Conservation (phyloP, 2,329 filamentous ascomycete species). For the Colletotrichum euphorbiae region DNA sequence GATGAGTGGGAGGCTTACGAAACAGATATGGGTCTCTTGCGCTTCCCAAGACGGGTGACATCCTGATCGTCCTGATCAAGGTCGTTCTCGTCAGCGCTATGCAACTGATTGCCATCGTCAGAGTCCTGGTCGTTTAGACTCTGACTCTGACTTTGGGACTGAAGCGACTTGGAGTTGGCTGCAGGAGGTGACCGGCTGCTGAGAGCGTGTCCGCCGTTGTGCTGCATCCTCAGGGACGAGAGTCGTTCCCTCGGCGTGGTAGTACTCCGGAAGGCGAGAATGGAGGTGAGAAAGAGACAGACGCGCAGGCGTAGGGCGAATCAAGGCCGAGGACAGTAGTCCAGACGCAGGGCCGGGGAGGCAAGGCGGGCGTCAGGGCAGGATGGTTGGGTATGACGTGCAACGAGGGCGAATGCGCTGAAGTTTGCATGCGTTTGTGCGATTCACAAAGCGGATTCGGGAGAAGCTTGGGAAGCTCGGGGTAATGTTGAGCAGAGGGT, state of each 20-base stretch:
- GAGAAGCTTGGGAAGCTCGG: constrained; percentile 49
- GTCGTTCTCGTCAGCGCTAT: constrained; percentile 58
- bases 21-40: constrained; percentile 70
- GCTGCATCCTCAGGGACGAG: constrained; percentile 36
- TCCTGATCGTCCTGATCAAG: constrained; percentile 59
- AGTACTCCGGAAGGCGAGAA: constrained; percentile 3
- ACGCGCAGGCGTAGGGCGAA: background rate
- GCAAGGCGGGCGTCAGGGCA: constrained; percentile 3
- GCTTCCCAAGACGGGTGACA: constrained; percentile 61
- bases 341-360: background rate
- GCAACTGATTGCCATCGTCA: constrained; percentile 56
- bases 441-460: constrained; percentile 32
- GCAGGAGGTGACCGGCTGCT: constrained; percentile 38
- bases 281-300: background rate
- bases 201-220: constrained; percentile 41
- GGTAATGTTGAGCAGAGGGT: constrained; percentile 60
- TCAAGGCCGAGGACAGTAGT: constrained; percentile 18
- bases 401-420: constrained; percentile 40
- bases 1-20: constrained; percentile 59
- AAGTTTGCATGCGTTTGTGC: constrained; percentile 30
- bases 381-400: constrained; percentile 46
- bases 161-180: constrained; percentile 31
- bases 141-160: constrained; percentile 18
- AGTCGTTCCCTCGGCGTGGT: constrained; percentile 12
- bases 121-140: constrained; percentile 54